Conservation (phyloP, 345 rosid genomes). For the Capsella bursapastoris region DNA sequence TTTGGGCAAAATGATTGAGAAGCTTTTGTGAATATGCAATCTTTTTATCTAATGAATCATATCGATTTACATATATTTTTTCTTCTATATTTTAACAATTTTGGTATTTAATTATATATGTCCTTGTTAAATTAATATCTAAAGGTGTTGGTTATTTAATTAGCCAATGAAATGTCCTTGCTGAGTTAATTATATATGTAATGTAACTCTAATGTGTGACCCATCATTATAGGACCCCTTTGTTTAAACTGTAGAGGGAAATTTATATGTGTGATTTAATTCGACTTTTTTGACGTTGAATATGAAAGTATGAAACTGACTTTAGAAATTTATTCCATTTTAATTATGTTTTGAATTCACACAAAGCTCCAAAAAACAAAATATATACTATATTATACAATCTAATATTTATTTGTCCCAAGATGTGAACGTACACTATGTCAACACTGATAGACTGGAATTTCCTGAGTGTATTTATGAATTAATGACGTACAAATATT, state of each 20-base stretch:
- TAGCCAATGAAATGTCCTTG: conserved; percentile 9
- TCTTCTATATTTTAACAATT: too few species aligned
- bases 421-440: conserved; percentile 19
- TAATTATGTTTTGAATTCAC: background rate
- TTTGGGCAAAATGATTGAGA: background rate
- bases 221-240: background rate
- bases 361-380: background rate
- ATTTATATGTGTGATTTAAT: background rate
- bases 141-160: background rate
- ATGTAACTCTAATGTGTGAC: background rate
- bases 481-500: too few species aligned
- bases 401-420: background rate
- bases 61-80: background rate
- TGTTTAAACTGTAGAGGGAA: background rate
- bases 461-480: background rate
- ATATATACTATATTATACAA: background rate
- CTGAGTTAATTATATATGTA: background rate
- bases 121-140: background rate
- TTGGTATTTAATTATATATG: background rate
- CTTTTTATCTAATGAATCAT: background rate
- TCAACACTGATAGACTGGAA: conserved; percentile 13
- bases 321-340: background rate
- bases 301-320: conserved; percentile 3
- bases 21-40: background rate
- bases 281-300: conserved; percentile 5